Evolutionary conservation across 192 early-diverging fungal species (phyloP), one percentile per base, ranked within the genome.

Genomic region (Rhizophagus prolifer): DNA sequence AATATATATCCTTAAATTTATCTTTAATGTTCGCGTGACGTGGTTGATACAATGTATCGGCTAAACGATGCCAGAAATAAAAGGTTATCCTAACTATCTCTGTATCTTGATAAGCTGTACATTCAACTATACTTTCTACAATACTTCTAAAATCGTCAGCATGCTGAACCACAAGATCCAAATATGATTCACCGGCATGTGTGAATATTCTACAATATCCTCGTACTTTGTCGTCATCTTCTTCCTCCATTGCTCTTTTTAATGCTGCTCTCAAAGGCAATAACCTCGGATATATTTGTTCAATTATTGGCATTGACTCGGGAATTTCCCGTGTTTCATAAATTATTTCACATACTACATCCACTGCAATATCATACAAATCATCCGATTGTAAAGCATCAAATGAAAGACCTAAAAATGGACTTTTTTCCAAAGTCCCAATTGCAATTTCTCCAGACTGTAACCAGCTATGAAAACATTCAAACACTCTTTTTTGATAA

Each of bases 81-180:
- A 97, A 97, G 25, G 96, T 94, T 86, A 97, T 95, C 46, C 86
- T 85, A 12, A 94, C 93, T 34, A 96, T 92, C 38, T 98, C 96
- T 19, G 95, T 82, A 69, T 92, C 93, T 19, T 91, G 87, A 75
- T 88, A 88, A 19, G 91, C 87, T 30, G 94, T 93, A 74, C 96
- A 97, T 64, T 91, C 86, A 9, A 93, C 87, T 69, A 99, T 89
- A 7, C 91, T 95, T 14, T 92, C 89, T 8, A 98, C 85, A n/a
- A 98, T 87, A 8, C 85, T 84, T 36, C 80, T 81, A 78, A 94
- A 97, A 2, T 87, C 85, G 9, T 91, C 86, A 26, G 88, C 85
- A 80, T 92, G 87, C 21, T 79, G 81, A 31, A 91, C 88, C 36
- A 98, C 91, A 38, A 95, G 86, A 10, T 82, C 81, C 26, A 95